These are phyloP conservation scores for Pythium volutum DNA, from an alignment of 352 stramenopile genomes.

Conservation along the genomic window DNA sequence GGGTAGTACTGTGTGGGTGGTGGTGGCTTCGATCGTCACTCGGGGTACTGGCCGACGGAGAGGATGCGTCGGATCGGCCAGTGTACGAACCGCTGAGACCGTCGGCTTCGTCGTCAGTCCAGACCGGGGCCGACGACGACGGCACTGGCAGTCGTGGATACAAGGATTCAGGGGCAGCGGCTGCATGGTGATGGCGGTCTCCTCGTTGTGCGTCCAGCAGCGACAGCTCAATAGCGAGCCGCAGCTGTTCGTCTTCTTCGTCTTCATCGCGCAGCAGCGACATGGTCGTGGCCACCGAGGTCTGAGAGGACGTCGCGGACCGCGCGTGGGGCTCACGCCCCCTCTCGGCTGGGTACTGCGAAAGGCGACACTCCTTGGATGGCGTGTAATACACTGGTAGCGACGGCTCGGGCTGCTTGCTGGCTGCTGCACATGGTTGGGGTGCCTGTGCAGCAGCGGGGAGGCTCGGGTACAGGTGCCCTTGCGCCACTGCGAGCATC, in stretches of 20 bases:
- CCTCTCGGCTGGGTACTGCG: conserved; percentile 10
- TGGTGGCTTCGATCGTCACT: conserved; percentile 3
- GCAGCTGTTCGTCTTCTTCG: conserved; percentile 55
- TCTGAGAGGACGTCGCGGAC: conserved; percentile 4
- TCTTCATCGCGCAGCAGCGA: conserved; percentile 21
- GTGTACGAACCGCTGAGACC: conserved; percentile 6
- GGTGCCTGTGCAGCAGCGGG: neutral
- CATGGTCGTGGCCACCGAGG: conserved; percentile 19
- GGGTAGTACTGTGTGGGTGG: too few relatives aligned
- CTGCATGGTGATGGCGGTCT: neutral
- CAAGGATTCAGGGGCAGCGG: neutral
- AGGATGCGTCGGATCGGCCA: neutral
- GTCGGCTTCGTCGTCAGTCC: conserved; percentile 23
- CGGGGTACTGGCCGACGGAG: neutral
- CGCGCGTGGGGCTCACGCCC: neutral
- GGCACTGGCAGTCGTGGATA: conserved; percentile 32
- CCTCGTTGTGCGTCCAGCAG: conserved; percentile 18
- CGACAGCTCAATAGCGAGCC: conserved; percentile 54
- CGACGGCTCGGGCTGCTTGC: neutral
- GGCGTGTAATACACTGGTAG: conserved; percentile 8
- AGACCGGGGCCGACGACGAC: conserved; percentile 28
- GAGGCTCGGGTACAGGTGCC: neutral
- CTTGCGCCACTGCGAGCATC: conserved; percentile 5
- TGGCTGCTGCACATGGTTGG: neutral
- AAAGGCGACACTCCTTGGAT: neutral